These are phyloP conservation scores for Ormosia emarginata DNA, from an alignment of 306 rosid species.

Conservation along the genomic window DNA sequence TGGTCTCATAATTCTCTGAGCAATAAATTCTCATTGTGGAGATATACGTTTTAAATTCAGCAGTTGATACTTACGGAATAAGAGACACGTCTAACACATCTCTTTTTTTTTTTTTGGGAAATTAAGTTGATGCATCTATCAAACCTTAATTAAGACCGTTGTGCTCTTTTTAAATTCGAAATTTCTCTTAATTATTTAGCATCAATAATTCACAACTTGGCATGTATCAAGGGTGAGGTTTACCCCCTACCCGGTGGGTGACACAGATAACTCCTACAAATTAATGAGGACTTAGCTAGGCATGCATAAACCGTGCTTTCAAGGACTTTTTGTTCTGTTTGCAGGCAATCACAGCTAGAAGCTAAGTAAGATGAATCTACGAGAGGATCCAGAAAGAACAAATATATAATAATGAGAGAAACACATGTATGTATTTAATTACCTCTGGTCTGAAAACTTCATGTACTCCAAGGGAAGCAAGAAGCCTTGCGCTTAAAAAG, in stretches of 20 bases:
- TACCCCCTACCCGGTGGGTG: too few species aligned
- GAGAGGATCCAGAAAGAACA: neutral
- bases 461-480: slow-evolving; percentile 41
- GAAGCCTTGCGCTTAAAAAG: slow-evolving; percentile 19
- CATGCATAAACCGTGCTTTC: neutral
- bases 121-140: neutral
- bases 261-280: neutral
- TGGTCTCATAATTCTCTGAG: neutral
- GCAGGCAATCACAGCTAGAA: neutral
- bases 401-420: neutral
- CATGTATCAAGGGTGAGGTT: neutral
- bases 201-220: neutral
- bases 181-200: neutral
- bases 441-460: slow-evolving; percentile 49
- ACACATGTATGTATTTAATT: neutral
- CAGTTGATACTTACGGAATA: too few species aligned
- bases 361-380: neutral
- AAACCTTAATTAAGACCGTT: neutral
- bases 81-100: too few species aligned
- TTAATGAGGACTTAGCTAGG: neutral
- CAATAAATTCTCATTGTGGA: neutral
- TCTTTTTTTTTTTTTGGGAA: too few species aligned
- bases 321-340: neutral
- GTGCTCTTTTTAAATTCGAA: neutral
- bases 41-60: too few species aligned